Percentiles rank a stretch among this genome's conserved stretches.
phyloP scores from a whole-genome alignment of 495 filamentous ascomycete species.

The Xylaria sp. region DNA sequence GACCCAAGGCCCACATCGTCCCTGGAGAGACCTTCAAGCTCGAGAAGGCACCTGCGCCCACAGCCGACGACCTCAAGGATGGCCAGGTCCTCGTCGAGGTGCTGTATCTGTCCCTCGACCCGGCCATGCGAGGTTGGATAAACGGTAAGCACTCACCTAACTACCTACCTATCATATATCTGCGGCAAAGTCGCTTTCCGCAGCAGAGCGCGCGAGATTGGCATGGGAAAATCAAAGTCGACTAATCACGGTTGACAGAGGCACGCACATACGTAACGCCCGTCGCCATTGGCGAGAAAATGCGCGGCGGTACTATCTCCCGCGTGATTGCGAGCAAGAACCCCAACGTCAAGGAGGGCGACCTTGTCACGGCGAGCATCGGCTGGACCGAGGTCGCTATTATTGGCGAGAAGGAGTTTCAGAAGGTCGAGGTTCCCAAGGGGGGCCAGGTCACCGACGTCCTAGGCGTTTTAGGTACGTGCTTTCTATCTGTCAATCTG shows the following conservation, averaged over 20 bases:
- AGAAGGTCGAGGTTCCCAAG: conserved; percentile 52
- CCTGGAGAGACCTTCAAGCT: conserved; percentile 62
- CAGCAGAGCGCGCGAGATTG: not conserved
- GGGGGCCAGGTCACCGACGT: conserved; percentile 61
- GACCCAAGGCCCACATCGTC: conserved; percentile 54
- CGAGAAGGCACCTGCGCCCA: conserved; percentile 51
- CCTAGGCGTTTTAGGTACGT: conserved; percentile 61
- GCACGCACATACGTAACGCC: conserved; percentile 71
- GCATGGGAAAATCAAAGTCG: not conserved
- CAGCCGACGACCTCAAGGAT: conserved; percentile 55
- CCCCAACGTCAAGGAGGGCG: conserved; percentile 57
- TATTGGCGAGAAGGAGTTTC: conserved; percentile 50
- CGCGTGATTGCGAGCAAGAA: conserved; percentile 55
- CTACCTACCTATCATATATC: not conserved
- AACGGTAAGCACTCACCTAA: conserved; percentile 36
- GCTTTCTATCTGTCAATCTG: not conserved
- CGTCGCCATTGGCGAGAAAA: conserved; percentile 68
- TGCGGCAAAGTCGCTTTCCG: not conserved
- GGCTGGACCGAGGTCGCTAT: conserved; percentile 72
- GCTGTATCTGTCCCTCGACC: conserved; percentile 78
- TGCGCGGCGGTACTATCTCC: conserved; percentile 68
- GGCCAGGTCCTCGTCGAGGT: conserved; percentile 70
- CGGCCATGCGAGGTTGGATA: conserved; percentile 83
- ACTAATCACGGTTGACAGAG: conserved; percentile 45
- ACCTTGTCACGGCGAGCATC: conserved; percentile 55